Conservation (phyloP, 352 stramenopile genomes). For the Thalassiosira exigua region DNA sequence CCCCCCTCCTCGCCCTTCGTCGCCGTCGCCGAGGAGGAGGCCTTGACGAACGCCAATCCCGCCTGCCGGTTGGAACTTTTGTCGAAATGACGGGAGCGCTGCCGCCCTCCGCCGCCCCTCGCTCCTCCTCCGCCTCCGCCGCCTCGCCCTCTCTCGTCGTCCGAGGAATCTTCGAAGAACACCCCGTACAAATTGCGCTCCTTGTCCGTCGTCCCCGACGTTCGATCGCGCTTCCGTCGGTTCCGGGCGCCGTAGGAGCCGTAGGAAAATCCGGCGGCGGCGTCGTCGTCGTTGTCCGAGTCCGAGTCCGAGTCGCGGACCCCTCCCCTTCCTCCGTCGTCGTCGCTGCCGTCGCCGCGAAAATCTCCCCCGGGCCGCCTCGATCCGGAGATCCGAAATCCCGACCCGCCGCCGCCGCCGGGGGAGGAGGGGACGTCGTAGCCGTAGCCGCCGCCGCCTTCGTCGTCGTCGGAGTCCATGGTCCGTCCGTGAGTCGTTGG, state of each 20-base stretch:
- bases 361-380: neutral
- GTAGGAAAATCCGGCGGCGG: constrained; percentile 33
- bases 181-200: constrained; percentile 48
- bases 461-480: constrained; percentile 50
- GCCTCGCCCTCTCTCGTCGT: constrained; percentile 16
- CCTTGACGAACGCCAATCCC: constrained; percentile 54
- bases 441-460: constrained; percentile 31
- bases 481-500: too few species aligned
- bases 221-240: constrained; percentile 9
- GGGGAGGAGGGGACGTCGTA: constrained; percentile 38
- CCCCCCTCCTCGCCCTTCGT: neutral
- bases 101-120: constrained; percentile 3
- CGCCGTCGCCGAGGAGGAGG: constrained; percentile 20
- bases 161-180: constrained; percentile 47
- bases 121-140: neutral
- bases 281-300: constrained; percentile 13
- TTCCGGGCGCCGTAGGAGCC: constrained; percentile 25
- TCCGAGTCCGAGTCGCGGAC: neutral
- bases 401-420: constrained; percentile 9
- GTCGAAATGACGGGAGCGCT: constrained; percentile 34
- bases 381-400: constrained; percentile 5
- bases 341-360: neutral
- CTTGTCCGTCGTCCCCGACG: constrained; percentile 35
- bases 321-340: constrained; percentile 11
- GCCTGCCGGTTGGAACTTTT: constrained; percentile 36